These are phyloP conservation scores for Solanum chmielewskii DNA, from an alignment of 257 asterid genomes.

Conservation along the genomic window DNA sequence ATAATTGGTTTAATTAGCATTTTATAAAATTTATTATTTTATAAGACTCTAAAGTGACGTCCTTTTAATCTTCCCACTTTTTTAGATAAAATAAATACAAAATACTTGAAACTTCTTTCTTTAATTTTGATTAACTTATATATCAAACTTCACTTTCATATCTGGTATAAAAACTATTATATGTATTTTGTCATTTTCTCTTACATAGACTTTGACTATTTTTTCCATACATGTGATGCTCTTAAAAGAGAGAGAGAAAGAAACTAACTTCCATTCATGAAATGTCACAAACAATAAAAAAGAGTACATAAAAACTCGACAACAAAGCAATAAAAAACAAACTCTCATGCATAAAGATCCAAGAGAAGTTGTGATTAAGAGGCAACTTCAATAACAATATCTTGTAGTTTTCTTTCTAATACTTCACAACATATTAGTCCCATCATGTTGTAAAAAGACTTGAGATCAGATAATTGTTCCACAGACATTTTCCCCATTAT, in stretches of 20 bases:
- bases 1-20: neutral
- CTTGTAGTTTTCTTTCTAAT: conserved; percentile 22
- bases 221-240: neutral
- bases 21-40: too few relatives aligned
- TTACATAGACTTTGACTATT: neutral
- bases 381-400: conserved; percentile 14
- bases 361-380: neutral
- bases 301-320: neutral
- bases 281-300: neutral
- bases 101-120: neutral
- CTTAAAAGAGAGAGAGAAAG: neutral
- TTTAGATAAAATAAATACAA: too few relatives aligned
- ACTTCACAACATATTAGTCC: conserved; percentile 27
- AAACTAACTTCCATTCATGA: neutral
- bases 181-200: neutral
- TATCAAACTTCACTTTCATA: neutral
- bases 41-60: neutral
- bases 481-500: conserved; percentile 29
- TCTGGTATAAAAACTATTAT: neutral
- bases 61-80: neutral
- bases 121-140: too few relatives aligned
- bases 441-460: conserved; percentile 31
- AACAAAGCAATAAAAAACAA: neutral
- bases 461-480: conserved; percentile 29
- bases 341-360: neutral